A percentile compares a stretch with the other conserved stretches of the same genome.
phyloP scores from a whole-genome alignment of 495 filamentous ascomycete genomes.

The Chaetomium tenue region DNA sequence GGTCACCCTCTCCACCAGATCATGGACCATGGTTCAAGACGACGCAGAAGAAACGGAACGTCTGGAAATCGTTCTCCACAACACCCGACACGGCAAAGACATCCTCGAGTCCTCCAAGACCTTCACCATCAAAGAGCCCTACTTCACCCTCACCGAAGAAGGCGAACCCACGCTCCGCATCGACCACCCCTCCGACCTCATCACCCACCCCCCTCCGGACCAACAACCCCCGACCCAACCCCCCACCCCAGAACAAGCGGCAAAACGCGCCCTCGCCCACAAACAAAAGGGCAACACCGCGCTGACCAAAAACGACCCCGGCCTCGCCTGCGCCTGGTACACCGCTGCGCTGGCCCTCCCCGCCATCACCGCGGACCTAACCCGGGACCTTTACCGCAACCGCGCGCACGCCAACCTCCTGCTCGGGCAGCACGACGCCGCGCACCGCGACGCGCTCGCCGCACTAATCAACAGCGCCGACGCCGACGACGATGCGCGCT shows the following conservation, averaged over 20 bases:
- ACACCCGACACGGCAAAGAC: background rate
- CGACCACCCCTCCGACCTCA: slow-evolving; percentile 9
- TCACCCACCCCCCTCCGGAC: background rate
- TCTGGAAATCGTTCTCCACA: slow-evolving; percentile 6
- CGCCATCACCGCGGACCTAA: background rate
- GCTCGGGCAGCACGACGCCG: background rate
- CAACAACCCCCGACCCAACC: background rate
- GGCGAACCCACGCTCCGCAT: slow-evolving; percentile 14
- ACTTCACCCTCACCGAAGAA: slow-evolving; percentile 13
- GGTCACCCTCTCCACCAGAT: background rate
- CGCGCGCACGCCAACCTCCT: slow-evolving; percentile 10
- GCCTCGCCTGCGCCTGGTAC: slow-evolving; percentile 1
- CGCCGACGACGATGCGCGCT: background rate
- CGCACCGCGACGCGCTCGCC: background rate
- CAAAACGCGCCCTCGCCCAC: background rate
- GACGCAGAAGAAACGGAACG: slow-evolving; percentile 9
- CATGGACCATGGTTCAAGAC: slow-evolving; percentile 17
- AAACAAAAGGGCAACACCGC: slow-evolving; percentile 12
- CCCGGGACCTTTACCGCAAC: slow-evolving; percentile 6
- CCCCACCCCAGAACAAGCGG: background rate
- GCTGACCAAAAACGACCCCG: background rate
- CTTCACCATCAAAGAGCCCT: slow-evolving; percentile 13
- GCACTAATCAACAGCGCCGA: background rate
- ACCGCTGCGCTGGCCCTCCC: background rate
- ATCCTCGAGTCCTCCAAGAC: background rate